Evolutionary conservation across 306 rosid species (phyloP).

Genomic region (Medicago arabica): DNA sequence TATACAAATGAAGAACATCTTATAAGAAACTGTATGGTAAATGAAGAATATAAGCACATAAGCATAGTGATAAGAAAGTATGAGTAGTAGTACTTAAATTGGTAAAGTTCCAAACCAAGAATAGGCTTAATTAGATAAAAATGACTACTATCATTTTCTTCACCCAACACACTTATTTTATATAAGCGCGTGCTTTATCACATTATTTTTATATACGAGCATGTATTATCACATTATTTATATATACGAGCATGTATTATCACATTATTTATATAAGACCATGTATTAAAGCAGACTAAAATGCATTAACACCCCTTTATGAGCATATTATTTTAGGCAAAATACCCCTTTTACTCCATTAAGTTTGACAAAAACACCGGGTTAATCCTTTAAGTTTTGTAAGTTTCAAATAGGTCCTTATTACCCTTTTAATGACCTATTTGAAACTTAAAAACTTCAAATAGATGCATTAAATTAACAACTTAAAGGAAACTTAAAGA

Average conservation of each 20-base stretch:
- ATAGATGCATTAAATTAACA: too few relatives aligned
- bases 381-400: too few relatives aligned
- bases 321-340: neutral
- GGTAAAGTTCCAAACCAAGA: slow-evolving; percentile 1
- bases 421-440: too few relatives aligned
- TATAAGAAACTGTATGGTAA: slow-evolving; percentile 4
- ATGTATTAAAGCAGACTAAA: too few relatives aligned
- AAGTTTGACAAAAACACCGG: too few relatives aligned
- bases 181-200: neutral
- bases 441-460: too few relatives aligned
- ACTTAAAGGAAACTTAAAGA: too few relatives aligned
- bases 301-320: neutral
- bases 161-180: neutral
- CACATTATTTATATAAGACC: neutral
- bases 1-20: slow-evolving; percentile 40
- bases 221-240: too few relatives aligned
- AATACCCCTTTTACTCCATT: too few relatives aligned
- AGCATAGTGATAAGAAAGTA: slow-evolving; percentile 16
- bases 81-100: neutral
- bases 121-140: neutral
- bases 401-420: too few relatives aligned
- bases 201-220: neutral
- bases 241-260: too few relatives aligned
- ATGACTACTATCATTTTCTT: neutral
- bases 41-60: slow-evolving; percentile 19